These are phyloP conservation scores for Ocimum tenuiflorum DNA, from an alignment of 257 asterid species.

Conservation along the genomic window DNA sequence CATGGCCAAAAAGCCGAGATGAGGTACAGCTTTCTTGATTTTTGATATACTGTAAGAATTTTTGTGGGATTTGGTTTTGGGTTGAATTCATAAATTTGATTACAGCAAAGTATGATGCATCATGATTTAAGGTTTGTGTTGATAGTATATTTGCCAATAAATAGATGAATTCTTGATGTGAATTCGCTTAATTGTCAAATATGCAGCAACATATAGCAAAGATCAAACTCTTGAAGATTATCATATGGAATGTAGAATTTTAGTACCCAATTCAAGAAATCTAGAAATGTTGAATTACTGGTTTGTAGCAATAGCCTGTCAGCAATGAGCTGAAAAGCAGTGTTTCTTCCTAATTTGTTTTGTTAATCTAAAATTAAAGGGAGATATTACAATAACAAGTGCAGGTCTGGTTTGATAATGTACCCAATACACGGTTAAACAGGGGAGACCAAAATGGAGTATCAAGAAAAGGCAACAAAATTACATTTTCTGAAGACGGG, in stretches of 20 bases:
- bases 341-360: not conserved
- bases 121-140: not conserved
- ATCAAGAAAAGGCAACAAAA: constrained; percentile 28
- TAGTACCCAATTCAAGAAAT: not conserved
- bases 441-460: constrained; percentile 24
- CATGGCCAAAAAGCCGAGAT: constrained; percentile 62
- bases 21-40: constrained; percentile 36
- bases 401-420: constrained; percentile 54
- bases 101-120: not conserved
- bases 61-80: not conserved
- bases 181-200: not conserved
- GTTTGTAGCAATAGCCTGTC: not conserved
- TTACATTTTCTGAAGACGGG: constrained; percentile 32
- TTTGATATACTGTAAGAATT: not conserved
- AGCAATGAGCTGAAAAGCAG: not conserved
- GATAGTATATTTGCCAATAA: not conserved
- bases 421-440: constrained; percentile 26
- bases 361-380: not conserved
- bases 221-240: not conserved
- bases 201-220: not conserved
- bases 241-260: not conserved
- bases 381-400: not conserved
- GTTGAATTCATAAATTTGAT: not conserved
- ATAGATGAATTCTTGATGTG: not conserved
- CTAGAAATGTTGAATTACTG: not conserved